These are phyloP conservation scores for Aureobasidium sp. DNA, from an alignment of 2,329 filamentous ascomycete genomes.

Conservation along the genomic window DNA sequence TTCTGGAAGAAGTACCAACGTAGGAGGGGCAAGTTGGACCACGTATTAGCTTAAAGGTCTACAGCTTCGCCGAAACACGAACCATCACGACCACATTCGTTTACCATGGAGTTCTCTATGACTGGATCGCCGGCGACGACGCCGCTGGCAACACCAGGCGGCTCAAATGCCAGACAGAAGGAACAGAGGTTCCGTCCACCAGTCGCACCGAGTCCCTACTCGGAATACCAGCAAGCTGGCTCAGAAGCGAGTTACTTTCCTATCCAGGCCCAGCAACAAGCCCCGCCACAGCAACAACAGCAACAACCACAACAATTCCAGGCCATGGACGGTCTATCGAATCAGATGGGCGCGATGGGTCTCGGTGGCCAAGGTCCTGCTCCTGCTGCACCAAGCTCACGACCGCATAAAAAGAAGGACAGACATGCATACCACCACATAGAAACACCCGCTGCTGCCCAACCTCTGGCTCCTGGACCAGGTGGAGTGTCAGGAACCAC, in stretches of 20 bases:
- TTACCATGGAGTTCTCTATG: neutral
- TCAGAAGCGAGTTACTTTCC: conserved; percentile 29
- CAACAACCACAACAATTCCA: conserved; percentile 7
- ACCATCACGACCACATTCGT: neutral
- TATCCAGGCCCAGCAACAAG: conserved; percentile 22
- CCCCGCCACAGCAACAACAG: conserved; percentile 21
- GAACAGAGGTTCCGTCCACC: neutral
- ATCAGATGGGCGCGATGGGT: conserved; percentile 71
- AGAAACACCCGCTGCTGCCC: conserved; percentile 53
- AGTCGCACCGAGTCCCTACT: conserved; percentile 4
- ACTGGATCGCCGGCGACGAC: neutral
- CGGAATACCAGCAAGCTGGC: conserved; percentile 35
- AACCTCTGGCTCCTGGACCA: conserved; percentile 49
- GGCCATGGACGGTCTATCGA: conserved; percentile 42
- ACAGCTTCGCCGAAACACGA: neutral
- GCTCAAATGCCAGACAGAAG: neutral
- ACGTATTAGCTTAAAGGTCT: conserved; percentile 1
- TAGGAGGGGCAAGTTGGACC: neutral
- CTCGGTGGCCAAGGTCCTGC: conserved; percentile 46
- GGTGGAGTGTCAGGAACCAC: conserved; percentile 60
- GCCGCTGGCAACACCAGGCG: neutral
- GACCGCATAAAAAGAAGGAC: conserved; percentile 72
- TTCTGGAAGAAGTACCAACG: neutral
- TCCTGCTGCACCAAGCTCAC: conserved; percentile 20
- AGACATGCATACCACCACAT: conserved; percentile 86